Base-by-base conservation (phyloP, 2,329 filamentous ascomycete species). In the Hypoxylon sp. region DNA sequence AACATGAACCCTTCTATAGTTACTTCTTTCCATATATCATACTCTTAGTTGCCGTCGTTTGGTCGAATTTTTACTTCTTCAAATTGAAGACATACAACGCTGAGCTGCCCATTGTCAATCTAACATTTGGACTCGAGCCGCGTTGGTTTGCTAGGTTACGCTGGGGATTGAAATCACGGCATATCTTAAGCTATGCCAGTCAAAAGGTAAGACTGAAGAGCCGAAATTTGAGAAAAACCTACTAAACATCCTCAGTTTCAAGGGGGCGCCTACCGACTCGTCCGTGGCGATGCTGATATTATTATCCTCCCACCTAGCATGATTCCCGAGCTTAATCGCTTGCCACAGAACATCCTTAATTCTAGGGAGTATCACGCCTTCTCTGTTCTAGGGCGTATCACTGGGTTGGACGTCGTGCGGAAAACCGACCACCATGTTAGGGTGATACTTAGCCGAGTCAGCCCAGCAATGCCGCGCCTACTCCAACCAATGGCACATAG, bases 271-370 rank as follows among this genome's bases (percentile, higher is more conserved):
- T 61, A 54, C 26, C 22, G 11, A 1, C 57, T 65, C 15, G 32
- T 24, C 6, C 44, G 48, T 11, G 62, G 57, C 5, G 62, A 58
- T n/a, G 39, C 20, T 13, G 57, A 65, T 4, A 8, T 46, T 1
- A 24, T 61, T n/a, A 43, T 65, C 15, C 57, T 61, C 1, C 57
- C 62, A 17, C 2, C 53, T 15, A 7, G 28, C 5, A 13, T 51
- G 6, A 65, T 65, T n/a, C 41, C 62, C 3, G 41, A 65, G 49
- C 37, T 61, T 4, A 61, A 65, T 37, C 22, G 48, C 15, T 13
- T 61, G 2, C 3, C 22, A 1, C 2, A 11, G 19, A 32, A 61
- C 15, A 20, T 47, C 6, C 52, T 61, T 13, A 41, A 61, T 20
- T 26, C 17, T n/a, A 24, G 57, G 6, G 6, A 53, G 19, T 54